Conservation (phyloP, 1,284 basidiomycete genomes). For the Apiotrichum sp. region DNA sequence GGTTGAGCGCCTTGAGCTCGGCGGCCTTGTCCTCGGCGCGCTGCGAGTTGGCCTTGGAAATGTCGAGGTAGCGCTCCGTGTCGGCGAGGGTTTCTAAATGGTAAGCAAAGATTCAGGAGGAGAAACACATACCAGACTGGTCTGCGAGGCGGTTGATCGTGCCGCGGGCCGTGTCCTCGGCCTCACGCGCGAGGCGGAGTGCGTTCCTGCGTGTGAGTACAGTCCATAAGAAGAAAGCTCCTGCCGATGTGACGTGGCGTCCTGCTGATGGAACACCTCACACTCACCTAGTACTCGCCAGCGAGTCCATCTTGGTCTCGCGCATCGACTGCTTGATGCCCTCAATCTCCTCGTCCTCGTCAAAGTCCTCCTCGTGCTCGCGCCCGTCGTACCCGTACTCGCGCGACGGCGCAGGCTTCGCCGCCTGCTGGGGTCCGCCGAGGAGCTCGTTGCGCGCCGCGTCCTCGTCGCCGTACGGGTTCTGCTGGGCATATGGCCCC, state of each 20-base stretch:
- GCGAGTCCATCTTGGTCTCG: constrained; percentile 86
- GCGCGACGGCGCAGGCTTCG: constrained; percentile 54
- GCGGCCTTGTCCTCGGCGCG: constrained; percentile 90
- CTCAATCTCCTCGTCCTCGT: constrained; percentile 89
- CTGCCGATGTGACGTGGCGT: too few species aligned
- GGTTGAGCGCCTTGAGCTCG: constrained; percentile 77
- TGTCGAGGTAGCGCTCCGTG: constrained; percentile 91
- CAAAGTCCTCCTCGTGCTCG: constrained; percentile 57
- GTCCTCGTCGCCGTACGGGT: constrained; percentile 36
- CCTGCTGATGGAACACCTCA: too few species aligned
- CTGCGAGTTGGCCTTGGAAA: constrained; percentile 80
- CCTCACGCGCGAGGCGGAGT: constrained; percentile 83
- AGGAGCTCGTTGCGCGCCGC: constrained; percentile 60
- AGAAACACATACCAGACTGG: constrained; percentile 71
- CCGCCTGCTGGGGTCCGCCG: constrained; percentile 17
- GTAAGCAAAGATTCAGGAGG: not conserved
- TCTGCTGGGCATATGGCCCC: not conserved
- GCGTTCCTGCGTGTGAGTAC: constrained; percentile 57
- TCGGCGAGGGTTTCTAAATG: constrained; percentile 65
- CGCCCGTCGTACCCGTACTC: constrained; percentile 44
- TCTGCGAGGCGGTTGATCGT: constrained; percentile 84
- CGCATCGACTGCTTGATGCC: constrained; percentile 91
- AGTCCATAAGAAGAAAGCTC: not conserved
- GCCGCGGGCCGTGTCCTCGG: constrained; percentile 88
- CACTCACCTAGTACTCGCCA: constrained; percentile 66